Conservation (phyloP, 2,329 filamentous ascomycete genomes). For the Xylariales sp. region DNA sequence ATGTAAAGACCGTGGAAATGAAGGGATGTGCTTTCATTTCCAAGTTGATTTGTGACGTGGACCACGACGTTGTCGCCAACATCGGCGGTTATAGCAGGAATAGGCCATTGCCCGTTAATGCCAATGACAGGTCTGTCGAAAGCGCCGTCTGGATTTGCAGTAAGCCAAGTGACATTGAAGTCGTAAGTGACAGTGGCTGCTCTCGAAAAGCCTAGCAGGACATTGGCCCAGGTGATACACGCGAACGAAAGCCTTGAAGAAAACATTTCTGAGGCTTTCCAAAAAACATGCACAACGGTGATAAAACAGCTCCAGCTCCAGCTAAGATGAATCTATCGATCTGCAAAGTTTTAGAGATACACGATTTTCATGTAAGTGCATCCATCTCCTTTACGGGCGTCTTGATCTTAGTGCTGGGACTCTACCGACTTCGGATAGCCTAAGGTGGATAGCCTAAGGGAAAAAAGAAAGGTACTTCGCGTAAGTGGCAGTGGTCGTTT, state of each 20-base stretch:
- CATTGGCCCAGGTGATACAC: constrained; percentile 11
- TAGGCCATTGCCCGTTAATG: constrained; percentile 73
- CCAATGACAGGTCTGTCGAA: constrained; percentile 64
- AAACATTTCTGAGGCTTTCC: not conserved
- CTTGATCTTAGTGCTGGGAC: too few species aligned
- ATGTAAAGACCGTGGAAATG: constrained; percentile 70
- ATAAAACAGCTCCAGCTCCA: too few species aligned
- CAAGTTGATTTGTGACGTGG: constrained; percentile 54
- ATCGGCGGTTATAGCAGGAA: constrained; percentile 59
- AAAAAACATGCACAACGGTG: not conserved
- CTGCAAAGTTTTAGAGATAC: too few species aligned
- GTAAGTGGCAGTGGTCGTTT: too few species aligned
- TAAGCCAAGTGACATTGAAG: constrained; percentile 69
- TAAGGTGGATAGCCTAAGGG: too few species aligned
- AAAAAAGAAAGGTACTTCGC: too few species aligned
- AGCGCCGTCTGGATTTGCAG: constrained; percentile 65
- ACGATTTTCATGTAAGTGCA: too few species aligned
- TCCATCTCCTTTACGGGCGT: too few species aligned
- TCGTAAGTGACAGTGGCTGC: constrained; percentile 53
- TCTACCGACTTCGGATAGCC: not conserved
- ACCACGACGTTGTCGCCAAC: constrained; percentile 59
- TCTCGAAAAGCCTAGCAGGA: constrained; percentile 19
- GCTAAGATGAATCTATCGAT: too few species aligned
- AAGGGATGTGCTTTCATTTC: constrained; percentile 58
- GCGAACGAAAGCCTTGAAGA: not conserved